Base-by-base conservation (phyloP, 2,329 filamentous ascomycete species). In the Pezizomycotina sp. region DNA sequence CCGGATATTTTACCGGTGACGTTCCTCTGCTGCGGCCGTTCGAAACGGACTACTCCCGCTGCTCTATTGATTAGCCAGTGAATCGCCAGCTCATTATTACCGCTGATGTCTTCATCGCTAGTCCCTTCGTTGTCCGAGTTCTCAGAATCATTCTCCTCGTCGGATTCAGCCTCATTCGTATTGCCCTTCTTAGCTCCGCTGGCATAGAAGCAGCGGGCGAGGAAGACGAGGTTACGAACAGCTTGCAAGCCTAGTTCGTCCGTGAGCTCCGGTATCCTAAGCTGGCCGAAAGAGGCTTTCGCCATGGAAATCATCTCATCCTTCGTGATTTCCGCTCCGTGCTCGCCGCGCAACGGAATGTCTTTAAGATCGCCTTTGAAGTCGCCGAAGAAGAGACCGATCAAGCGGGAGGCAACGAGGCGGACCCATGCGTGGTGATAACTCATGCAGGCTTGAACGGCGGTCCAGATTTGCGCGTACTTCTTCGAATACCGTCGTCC, bases 171-270 rank as follows among this genome's bases (percentile, higher is more conserved):
- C 2, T 57, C 60, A 3, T 55, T 58, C 2, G 58, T 56, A 3
- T 60, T 55, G 7, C 58, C 59, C 12, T 62, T 62, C n/a, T 57
- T 58, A 6, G 58, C 56, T 12, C 63, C 61, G 46, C 74, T 79
- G 21, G 66, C 66, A 9, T 66, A 66, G 40, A 69, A 68, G 51
- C 61, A 74, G 42, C 65, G 71, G 26, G 74, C 80, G 0, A 98
- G 63, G 62, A 92, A 92, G 23, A 86, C 66, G 22, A 92, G 62
- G 46, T 92, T 82, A 47, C 82, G 77, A 3, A 80, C 71, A 8
- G 74, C 74, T 53, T 92, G 81, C 26, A 71, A 65, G 1, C 79
- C 79, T n/a, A 95, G 62, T 6, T 72, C 66, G 51, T 89, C 76
- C 10, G 75, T 73, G 5, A 86, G 56, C 33, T 67, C 68, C 0